Evolutionary conservation across 1,139 yeast species (phyloP).

Genomic region (Maudiozyma humilis): DNA sequence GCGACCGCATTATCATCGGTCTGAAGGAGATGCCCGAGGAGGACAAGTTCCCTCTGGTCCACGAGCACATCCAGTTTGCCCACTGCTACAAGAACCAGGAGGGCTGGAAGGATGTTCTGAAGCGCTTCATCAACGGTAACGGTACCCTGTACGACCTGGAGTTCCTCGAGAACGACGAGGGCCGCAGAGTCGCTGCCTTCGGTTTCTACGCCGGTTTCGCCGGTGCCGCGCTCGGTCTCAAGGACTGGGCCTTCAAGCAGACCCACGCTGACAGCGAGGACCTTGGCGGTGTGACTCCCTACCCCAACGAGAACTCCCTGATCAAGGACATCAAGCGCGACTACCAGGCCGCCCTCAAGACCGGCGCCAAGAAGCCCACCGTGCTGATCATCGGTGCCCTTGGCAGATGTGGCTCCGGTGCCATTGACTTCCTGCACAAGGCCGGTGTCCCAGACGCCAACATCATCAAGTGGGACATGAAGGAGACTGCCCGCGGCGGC

Average conservation of each 20-base stretch:
- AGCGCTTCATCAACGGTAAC: conserved; percentile 83
- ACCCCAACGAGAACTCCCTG: conserved; percentile 68
- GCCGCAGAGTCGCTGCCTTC: conserved; percentile 97
- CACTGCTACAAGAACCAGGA: conserved; percentile 96
- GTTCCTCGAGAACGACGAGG: conserved; percentile 85
- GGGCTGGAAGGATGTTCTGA: conserved; percentile 90
- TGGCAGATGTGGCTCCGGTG: conserved; percentile 99
- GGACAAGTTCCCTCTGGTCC: conserved; percentile 83
- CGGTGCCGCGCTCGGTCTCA: conserved; percentile 93
- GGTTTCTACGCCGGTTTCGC: conserved; percentile 99
- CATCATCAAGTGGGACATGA: conserved; percentile 90
- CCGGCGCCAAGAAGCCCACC: conserved; percentile 62
- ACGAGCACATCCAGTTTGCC: conserved; percentile 96
- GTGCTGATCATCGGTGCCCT: conserved; percentile 91
- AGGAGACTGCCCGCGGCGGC: conserved; percentile 94
- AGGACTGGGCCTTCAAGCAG: conserved; percentile 92
- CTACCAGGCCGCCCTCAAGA: conserved; percentile 49
- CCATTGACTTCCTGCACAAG: conserved; percentile 71
- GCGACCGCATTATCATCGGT: conserved; percentile 81
- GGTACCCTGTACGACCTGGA: conserved; percentile 90
- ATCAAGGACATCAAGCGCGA: conserved; percentile 61
- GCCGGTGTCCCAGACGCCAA: conserved; percentile 83
- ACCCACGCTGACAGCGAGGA: conserved; percentile 56
- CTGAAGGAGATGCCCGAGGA: conserved; percentile 90
- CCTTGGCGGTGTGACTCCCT: conserved; percentile 71